Base-by-base conservation (phyloP, 192 early-diverging fungal genomes). In the Podila epigama region DNA sequence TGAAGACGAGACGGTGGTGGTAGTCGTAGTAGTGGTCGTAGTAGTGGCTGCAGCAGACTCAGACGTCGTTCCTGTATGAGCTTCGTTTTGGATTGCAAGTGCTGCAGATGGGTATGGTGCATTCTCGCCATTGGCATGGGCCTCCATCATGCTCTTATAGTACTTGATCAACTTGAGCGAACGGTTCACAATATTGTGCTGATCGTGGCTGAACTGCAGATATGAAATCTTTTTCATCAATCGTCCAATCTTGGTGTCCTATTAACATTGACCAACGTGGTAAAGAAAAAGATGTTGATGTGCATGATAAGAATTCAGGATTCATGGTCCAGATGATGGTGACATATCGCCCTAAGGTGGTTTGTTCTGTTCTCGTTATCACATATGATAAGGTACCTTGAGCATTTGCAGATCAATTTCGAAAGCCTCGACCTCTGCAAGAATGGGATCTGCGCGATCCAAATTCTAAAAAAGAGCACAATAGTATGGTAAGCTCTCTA, bases 191-290 rank as follows among this genome's bases (percentile, higher is more conserved):
- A 81, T 70, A 4, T 58, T 56, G 34, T 70, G 54, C 13, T 50
- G 66, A 35, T 81, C 80, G 16, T 34, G 68, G 18, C 75, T 70
- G 29, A 77, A 63, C 40, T 81, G 44, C 16, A 70, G 50, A 20
- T 22, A 50, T 16, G 68, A 66, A 36, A 81, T 81, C 63, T 81
- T 81, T 58, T 75, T 75, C 80, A 81, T 81, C 5, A 81, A 54
- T 15, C 75, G 68, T 33, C 80, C 80, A n/a, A 81, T 77, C 51
- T 81, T 81, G 29, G 68, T 81, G 51, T 77, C 80, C 80, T 81
- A 57, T 58, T 40, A 22, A 44, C 18, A 48, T 34, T 5, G 41
- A n/a, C 8, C 1, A 36, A 29, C 12, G 18, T 27, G 12, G 41
- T 22, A 51, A 48, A 27, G 51, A 4, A 42, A 22, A 32, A 34